Base-by-base conservation (phyloP, 78 protist species). In the Dictyostelium firmibasis region DNA sequence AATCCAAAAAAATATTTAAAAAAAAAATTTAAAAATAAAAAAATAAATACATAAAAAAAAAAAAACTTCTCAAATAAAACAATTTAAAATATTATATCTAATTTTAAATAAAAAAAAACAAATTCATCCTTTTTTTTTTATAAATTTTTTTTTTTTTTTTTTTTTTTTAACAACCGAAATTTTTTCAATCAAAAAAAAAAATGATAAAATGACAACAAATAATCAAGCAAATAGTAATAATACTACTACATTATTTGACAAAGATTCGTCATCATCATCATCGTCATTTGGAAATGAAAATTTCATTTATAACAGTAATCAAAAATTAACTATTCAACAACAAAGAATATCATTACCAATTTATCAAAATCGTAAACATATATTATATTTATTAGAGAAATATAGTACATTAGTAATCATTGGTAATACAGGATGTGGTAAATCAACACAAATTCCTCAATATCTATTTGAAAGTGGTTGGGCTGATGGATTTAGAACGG, bases 401-500 rank as follows among this genome's bases (percentile, higher is more conserved):
- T 43, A 96, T 23, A 38, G 33, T 23, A 91, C 93, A 23, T 82
- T 96, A 83, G 60, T 96, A 8, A 38, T 96, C 0, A 88, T 96
- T 7, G 97, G 97, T 16, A 35, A 84, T 13, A 96, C 97, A 3
- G 97, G 97, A 3, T 85, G 97, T 86, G 97, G 97, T 33, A 96
- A 96, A 81, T 92, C 97, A 47, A 96, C 97, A 36, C 97, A 96
- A 31, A 75, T 96, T 14, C 97, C 97, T 6, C 96, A 96, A 84
- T 98, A 95, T 57, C 84, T 97, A 29, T 69, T 50, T 67, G 98
- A 98, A 82, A 75, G 93, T 16, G 99, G 99, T 7, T 98, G 98
- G 98, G n/a, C 97, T 1, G 93, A 92, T 20, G 97, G 98, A 2
- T 92, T 88, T 6, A 81, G 97, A 10, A 53, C 50, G 0, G 93